Evolutionary conservation across 2,329 filamentous ascomycete species (phyloP).

Genomic region (Cadophora luteo-olivacea): DNA sequence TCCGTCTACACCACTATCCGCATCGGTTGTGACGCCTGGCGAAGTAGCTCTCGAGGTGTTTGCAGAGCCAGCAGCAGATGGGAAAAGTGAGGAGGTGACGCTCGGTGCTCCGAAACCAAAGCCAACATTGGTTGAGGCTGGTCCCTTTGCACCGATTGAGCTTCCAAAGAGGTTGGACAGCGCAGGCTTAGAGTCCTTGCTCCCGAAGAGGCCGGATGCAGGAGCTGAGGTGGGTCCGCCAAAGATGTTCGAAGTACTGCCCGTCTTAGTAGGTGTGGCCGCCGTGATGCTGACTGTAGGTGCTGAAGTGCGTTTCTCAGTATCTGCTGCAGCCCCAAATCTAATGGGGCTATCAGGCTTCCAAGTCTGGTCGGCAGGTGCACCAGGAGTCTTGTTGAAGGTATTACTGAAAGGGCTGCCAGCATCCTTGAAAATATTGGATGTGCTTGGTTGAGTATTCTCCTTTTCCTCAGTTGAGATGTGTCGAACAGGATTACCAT

Average conservation of each 20-base stretch:
- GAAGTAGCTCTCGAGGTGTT: constrained; percentile 44
- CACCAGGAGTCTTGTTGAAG: constrained; percentile 29
- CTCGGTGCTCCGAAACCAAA: constrained; percentile 40
- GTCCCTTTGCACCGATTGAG: constrained; percentile 21
- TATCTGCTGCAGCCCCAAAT: constrained; percentile 40
- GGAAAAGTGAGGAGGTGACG: constrained; percentile 40
- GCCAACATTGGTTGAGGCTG: constrained; percentile 34
- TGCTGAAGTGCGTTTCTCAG: constrained; percentile 12
- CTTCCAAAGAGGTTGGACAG: constrained; percentile 34
- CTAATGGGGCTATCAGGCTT: constrained; percentile 56
- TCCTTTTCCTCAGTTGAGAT: constrained; percentile 44
- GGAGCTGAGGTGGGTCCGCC: constrained; percentile 15
- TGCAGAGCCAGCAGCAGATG: constrained; percentile 40
- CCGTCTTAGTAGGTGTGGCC: constrained; percentile 32
- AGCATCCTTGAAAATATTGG: constrained; percentile 29
- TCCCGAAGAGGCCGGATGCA: constrained; percentile 6
- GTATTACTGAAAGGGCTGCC: constrained; percentile 34
- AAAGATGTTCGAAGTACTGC: constrained; percentile 27
- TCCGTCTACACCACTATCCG: constrained; percentile 38
- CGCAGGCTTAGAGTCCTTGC: constrained; percentile 11
- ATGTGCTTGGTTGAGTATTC: constrained; percentile 42
- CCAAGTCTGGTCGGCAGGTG: constrained; percentile 54
- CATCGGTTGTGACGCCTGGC: constrained; percentile 43
- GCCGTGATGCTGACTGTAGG: constrained; percentile 33
- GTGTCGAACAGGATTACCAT: constrained; percentile 54